Percentiles rank a stretch among this genome's conserved stretches.
Evolutionary conservation across 495 filamentous ascomycete species (phyloP).

Genomic region (Neurospora sp.): DNA sequence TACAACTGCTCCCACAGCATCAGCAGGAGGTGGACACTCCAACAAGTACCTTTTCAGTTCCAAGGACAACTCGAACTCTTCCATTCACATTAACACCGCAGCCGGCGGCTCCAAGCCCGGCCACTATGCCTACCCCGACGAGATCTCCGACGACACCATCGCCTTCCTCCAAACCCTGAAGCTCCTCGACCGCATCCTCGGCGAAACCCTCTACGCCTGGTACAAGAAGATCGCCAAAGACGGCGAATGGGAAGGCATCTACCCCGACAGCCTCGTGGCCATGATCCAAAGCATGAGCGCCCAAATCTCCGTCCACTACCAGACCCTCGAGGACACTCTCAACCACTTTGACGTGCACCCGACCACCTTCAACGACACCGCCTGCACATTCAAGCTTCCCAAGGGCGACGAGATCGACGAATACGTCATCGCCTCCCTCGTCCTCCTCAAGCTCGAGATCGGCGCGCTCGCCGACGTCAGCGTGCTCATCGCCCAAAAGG

Average conservation of each 20-base stretch:
- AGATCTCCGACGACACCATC: constrained; percentile 17
- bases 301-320: constrained; percentile 26
- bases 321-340: constrained; percentile 24
- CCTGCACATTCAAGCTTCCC: constrained; percentile 20
- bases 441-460: constrained; percentile 44
- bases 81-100: constrained; percentile 19
- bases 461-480: constrained; percentile 45
- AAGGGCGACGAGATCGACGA: constrained; percentile 13
- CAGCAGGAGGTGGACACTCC: neutral
- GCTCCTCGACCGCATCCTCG: constrained; percentile 26
- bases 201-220: constrained; percentile 22
- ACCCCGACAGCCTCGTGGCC: constrained; percentile 25
- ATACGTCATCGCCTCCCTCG: constrained; percentile 19
- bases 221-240: constrained; percentile 15
- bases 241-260: constrained; percentile 23
- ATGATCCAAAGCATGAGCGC: constrained; percentile 26
- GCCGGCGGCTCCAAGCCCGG: constrained; percentile 28
- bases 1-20: neutral
- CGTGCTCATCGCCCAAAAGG: constrained; percentile 39
- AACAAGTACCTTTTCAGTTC: neutral
- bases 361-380: neutral
- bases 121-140: constrained; percentile 25
- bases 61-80: constrained; percentile 3
- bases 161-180: constrained; percentile 17
- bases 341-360: constrained; percentile 22